A percentile compares a stretch with the other conserved stretches of the same genome.
Evolutionary conservation across 441 rosid species (phyloP).

Genomic region (Pelargonium australe): DNA sequence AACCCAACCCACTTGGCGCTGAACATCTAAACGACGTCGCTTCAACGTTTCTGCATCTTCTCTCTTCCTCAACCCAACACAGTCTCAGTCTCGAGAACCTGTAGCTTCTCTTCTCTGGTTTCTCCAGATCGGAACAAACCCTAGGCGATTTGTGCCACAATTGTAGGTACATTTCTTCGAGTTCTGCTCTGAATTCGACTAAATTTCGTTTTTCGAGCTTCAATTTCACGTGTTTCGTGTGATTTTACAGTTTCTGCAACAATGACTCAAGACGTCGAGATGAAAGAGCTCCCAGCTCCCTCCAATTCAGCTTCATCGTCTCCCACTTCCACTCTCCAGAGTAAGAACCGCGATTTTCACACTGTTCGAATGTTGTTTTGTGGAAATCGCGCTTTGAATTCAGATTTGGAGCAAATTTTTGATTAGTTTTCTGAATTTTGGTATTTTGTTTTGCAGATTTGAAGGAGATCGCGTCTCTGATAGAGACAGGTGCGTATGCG

Average conservation of each 20-base stretch:
- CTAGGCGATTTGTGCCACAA: neutral
- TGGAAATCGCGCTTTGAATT: neutral
- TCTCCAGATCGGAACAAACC: neutral
- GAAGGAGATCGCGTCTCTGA: slow-evolving; percentile 43
- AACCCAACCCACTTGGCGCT: too few relatives aligned
- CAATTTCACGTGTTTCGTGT: neutral
- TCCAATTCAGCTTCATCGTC: slow-evolving; percentile 31
- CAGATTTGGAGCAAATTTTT: neutral
- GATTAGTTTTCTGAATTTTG: too few relatives aligned
- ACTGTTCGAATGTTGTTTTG: neutral
- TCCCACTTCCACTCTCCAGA: slow-evolving; percentile 41
- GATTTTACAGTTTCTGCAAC: slow-evolving; percentile 5
- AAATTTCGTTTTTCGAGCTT: neutral
- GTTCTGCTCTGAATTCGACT: neutral
- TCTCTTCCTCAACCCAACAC: too few relatives aligned
- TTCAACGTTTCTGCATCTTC: too few relatives aligned
- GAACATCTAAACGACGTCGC: too few relatives aligned
- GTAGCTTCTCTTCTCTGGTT: neutral
- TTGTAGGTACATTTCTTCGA: neutral
- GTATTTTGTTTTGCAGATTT: slow-evolving; percentile 25
- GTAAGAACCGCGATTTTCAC: slow-evolving; percentile 19
- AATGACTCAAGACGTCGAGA: slow-evolving; percentile 54
- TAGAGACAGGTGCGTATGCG: slow-evolving; percentile 40
- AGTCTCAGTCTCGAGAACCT: too few relatives aligned
- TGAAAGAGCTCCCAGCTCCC: slow-evolving; percentile 44